These are phyloP conservation scores for Lentinula sp. DNA, from an alignment of 768 basidiomycete species.

Conservation along the genomic window DNA sequence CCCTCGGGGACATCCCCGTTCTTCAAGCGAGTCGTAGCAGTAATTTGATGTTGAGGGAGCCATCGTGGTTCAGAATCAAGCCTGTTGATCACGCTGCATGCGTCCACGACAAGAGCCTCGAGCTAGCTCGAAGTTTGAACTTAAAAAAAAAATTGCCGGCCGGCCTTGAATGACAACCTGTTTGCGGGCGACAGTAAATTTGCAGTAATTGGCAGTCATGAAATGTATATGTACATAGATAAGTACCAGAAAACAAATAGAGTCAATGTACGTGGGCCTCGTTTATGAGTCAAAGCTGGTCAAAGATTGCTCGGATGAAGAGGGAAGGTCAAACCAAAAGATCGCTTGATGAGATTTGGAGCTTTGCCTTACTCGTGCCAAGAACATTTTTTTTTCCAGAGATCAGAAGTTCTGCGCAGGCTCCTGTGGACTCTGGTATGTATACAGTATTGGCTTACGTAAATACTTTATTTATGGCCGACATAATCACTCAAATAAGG, in stretches of 20 bases:
- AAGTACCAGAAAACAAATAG: too few relatives aligned
- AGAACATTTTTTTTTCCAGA: too few relatives aligned
- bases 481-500: too few relatives aligned
- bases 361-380: not conserved
- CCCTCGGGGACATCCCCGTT: conserved; percentile 20
- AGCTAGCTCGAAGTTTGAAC: not conserved
- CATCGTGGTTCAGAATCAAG: conserved; percentile 1
- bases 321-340: not conserved
- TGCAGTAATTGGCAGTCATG: too few relatives aligned
- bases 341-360: not conserved
- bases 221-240: too few relatives aligned
- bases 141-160: not conserved
- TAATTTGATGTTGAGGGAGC: conserved; percentile 12
- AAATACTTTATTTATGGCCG: too few relatives aligned
- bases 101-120: not conserved
- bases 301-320: not conserved
- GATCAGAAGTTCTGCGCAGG: too few relatives aligned
- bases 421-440: too few relatives aligned
- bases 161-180: not conserved
- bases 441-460: too few relatives aligned
- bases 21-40: conserved; percentile 19
- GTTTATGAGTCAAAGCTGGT: not conserved
- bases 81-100: not conserved
- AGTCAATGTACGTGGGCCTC: not conserved
- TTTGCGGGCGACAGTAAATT: too few relatives aligned